A percentile compares a stretch with the other conserved stretches of the same genome.
Evolutionary conservation across 1,284 basidiomycete genomes (phyloP).

Genomic region (Fistulinella cinereoalba): DNA sequence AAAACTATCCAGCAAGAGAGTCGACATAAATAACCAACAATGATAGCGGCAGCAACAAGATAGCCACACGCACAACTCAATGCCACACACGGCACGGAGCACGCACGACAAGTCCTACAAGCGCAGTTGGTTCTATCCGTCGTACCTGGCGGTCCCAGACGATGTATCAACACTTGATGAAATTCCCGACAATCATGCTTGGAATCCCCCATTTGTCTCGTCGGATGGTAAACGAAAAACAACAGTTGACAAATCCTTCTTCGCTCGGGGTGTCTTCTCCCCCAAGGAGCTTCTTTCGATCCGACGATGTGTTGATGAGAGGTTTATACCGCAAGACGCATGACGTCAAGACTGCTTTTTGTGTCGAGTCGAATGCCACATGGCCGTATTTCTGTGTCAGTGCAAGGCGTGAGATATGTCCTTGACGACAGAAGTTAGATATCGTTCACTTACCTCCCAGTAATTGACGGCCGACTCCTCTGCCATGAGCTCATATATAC

Average conservation of each 20-base stretch:
- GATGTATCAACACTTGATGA: conserved; percentile 55
- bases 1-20: too few relatives aligned
- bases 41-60: too few relatives aligned
- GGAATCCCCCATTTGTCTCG: conserved; percentile 90
- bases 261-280: conserved; percentile 39
- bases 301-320: conserved; percentile 34
- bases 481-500: conserved; percentile 97
- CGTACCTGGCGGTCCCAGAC: too few relatives aligned
- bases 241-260: conserved; percentile 83
- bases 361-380: conserved; percentile 85
- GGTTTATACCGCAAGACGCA: conserved; percentile 87
- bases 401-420: not conserved
- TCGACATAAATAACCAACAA: too few relatives aligned
- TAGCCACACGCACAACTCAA: too few relatives aligned
- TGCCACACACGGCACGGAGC: too few relatives aligned
- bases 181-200: conserved; percentile 89
- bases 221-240: conserved; percentile 94
- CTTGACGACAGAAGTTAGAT: too few relatives aligned
- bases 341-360: conserved; percentile 91
- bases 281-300: conserved; percentile 22
- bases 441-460: conserved; percentile 93
- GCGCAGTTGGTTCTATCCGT: not conserved
- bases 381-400: conserved; percentile 80
- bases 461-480: conserved; percentile 97
- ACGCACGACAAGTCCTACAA: too few relatives aligned